phyloP scores from a whole-genome alignment of 2,329 filamentous ascomycete genomes.

The Emergomyces pasteurianus region DNA sequence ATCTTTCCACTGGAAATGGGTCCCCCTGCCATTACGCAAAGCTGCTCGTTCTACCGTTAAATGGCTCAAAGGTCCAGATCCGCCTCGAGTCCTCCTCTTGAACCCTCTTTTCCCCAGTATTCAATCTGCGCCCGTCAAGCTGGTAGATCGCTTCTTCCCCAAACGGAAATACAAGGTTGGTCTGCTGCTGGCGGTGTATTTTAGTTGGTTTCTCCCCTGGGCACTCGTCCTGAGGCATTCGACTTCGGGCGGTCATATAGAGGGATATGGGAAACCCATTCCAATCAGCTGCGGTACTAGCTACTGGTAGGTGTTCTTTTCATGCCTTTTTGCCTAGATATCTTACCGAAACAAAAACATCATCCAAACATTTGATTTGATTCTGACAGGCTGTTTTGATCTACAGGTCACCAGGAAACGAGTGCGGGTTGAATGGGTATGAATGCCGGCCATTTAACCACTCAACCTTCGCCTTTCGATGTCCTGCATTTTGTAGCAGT shows the following conservation, averaged over 20 bases:
- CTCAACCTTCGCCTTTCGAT: constrained; percentile 42
- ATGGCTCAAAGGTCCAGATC: constrained; percentile 38
- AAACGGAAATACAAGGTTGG: constrained; percentile 35
- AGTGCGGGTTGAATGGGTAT: constrained; percentile 44
- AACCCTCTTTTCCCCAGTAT: constrained; percentile 35
- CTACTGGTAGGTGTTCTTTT: constrained; percentile 29
- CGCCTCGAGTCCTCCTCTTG: constrained; percentile 34
- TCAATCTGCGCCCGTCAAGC: constrained; percentile 34
- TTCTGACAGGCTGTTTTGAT: background rate
- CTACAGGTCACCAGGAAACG: constrained; percentile 31
- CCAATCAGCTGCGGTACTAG: constrained; percentile 35
- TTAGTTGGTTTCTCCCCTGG: constrained; percentile 37
- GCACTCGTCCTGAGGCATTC: constrained; percentile 34
- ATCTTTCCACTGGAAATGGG: constrained; percentile 37
- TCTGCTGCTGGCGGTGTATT: constrained; percentile 32
- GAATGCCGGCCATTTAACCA: constrained; percentile 44
- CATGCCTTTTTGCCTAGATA: background rate
- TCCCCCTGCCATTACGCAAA: constrained; percentile 35
- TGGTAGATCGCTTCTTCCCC: constrained; percentile 34
- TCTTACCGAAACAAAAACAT: background rate
- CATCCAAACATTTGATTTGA: background rate
- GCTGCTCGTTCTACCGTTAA: constrained; percentile 30
- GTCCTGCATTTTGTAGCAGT: constrained; percentile 42
- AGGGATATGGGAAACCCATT: constrained; percentile 36
- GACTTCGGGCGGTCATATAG: constrained; percentile 35